Evolutionary conservation across 805 yeast genomes (phyloP), one percentile per base, ranked within the genome.

Genomic region (Kodamaea leandrae): DNA sequence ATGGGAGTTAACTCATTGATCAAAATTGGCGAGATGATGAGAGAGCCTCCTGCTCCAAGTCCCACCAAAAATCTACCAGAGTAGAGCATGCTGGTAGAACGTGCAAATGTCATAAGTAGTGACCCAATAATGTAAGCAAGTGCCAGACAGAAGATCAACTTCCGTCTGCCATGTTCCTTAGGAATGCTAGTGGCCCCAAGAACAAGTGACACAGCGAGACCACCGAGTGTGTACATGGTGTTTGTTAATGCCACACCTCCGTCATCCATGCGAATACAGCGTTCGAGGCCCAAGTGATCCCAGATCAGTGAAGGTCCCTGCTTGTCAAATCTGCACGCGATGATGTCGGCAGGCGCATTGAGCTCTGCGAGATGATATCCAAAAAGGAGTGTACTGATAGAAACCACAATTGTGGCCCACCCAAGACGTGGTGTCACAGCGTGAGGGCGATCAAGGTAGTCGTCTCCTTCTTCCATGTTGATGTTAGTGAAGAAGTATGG

Each of bases 1-100:
- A 57, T 47, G 1, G 74, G 72, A 1, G 74, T 55, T 13, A 68
- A 41, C 43, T 69, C 74, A 45, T 61, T 68, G 38, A 69, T 55
- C 36, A 67, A 51, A 32, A 69, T 60, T 4, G 73, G 74, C 10
- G 72, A 59, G 27, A 66, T 61, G n/a, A 66, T 66, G 42, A 67
- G 55, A 3, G 66, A 54, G 6, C 64, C 51, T 3, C 73, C 74
- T 3, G 72, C 68, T 3, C 63, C 72, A 13, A 68, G 15, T 2
- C 74, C 74, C 28, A 51, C 53, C 3, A 65, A 32, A 19, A 68
- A 53, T 16, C 73, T 53, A 1, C 73, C 73, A 1, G 55, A 2
- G 34, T 58, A 48, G 16, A 68, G 41, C 30, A 37, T 24, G n/a
- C 17, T 29, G 9, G 43, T 32, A 3, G 55, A 39, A 29, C 55